A percentile compares a stretch with the other conserved stretches of the same genome.
Evolutionary conservation across 2,329 filamentous ascomycete genomes (phyloP).

Genomic region (Diaporthe sp.): DNA sequence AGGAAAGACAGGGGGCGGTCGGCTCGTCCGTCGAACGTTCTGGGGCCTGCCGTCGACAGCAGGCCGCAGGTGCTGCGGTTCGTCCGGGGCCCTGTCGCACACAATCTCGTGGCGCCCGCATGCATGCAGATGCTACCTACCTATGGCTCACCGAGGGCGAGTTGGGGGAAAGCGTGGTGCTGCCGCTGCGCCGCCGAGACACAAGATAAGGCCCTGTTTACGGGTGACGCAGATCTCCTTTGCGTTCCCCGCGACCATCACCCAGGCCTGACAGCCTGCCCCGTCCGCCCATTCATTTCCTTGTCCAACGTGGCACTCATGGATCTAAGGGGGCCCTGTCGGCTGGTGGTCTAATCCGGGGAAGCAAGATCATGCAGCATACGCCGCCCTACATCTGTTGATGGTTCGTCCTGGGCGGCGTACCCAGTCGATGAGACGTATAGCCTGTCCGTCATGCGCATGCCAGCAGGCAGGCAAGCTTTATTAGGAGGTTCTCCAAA

Average conservation of each 20-base stretch:
- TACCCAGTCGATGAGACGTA: neutral
- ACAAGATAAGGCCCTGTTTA: neutral
- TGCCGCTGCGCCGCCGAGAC: neutral
- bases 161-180: neutral
- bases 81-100: neutral
- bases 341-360: neutral
- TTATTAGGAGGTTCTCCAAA: neutral
- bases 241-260: neutral
- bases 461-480: neutral
- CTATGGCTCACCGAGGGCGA: neutral
- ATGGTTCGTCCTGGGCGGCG: neutral
- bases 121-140: neutral
- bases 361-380: constrained; percentile 7
- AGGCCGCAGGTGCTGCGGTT: neutral
- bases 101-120: neutral
- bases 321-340: neutral
- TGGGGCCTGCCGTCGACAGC: neutral
- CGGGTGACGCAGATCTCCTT: neutral
- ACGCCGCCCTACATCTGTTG: neutral
- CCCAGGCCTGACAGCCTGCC: neutral
- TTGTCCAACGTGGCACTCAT: constrained; percentile 9
- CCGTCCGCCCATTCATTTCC: neutral
- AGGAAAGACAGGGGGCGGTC: neutral
- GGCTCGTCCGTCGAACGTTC: neutral
- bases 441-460: neutral